Evolutionary conservation across 306 rosid genomes (phyloP), one percentile per base, ranked within the genome.

Genomic region (Trifolium pratense): DNA sequence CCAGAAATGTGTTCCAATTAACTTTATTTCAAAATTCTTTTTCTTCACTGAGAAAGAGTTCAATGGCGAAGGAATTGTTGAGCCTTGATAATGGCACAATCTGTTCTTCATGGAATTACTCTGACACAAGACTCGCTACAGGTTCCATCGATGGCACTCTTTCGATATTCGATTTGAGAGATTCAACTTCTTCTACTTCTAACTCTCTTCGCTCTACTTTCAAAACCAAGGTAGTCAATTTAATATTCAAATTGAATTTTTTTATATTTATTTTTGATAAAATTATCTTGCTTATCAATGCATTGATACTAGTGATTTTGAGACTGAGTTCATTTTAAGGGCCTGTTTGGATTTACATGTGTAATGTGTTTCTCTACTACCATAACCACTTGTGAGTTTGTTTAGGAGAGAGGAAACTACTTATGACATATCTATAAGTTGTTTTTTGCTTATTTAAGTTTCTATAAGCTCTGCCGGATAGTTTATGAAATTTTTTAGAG

Each of bases 31-130:
- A 29, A 29, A 29, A 3, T 29, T 29, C 6, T 29, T n/a, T n/a
- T n/a, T 29, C 0, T 29, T 29, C 32, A 29, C 31, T 26, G 31
- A 26, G 31, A 26, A 42, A 10, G 13, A 11, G n/a, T 42, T 42
- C 6, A 43, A 4, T 1, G 98, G 99, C 85, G 76, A 88, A 88
- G 59, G 84, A 90, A 52, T 59, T 94, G 81, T 78, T 86, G 86
- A 85, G 25, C 16, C 87, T 91, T 15, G 92, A 88, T 0, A 66
- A 78, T 65, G 93, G 90, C 51, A 84, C 96, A 2, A 65, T 72
- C 14, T 94, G 96, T 86, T 86, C 96, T 0, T 85, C 93, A 1
- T 91, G 99, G 97, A 94, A 90, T 79, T 81, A 83, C 83, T 81
- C 81, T 66, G 82, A 80, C 32, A 77, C 4, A 21, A 80, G 95